Percentiles rank a stretch among this genome's conserved stretches.
These are phyloP conservation scores for Amphirosellinia nigrospora DNA, from an alignment of 495 filamentous ascomycete genomes.

Conservation along the genomic window DNA sequence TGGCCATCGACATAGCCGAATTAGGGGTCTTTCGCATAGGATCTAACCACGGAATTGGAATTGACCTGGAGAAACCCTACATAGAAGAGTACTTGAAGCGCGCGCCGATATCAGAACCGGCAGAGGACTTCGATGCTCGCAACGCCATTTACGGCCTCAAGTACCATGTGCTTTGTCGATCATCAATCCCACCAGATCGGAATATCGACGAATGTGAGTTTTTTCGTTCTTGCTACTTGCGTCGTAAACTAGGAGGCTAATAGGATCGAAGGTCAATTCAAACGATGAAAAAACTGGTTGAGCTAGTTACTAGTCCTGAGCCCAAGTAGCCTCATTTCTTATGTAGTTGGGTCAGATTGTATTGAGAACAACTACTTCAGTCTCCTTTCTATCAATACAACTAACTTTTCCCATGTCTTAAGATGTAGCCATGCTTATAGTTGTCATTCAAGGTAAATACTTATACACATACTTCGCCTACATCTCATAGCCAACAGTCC, in stretches of 20 bases:
- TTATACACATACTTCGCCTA: too few relatives aligned
- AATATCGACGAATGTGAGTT: conserved; percentile 15
- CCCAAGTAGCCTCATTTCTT: neutral
- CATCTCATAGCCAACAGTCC: too few relatives aligned
- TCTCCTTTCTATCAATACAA: too few relatives aligned
- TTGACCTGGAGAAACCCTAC: conserved; percentile 32
- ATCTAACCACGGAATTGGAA: too few relatives aligned
- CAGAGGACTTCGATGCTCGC: conserved; percentile 27
- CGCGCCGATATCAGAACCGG: conserved; percentile 32
- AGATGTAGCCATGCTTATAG: neutral
- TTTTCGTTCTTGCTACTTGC: neutral
- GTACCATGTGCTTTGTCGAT: neutral
- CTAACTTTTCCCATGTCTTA: neutral
- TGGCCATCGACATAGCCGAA: conserved; percentile 38
- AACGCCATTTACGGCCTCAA: conserved; percentile 27
- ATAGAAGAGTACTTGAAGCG: conserved; percentile 35
- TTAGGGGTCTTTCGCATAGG: conserved; percentile 35
- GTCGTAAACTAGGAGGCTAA: conserved; percentile 8
- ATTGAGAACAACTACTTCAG: neutral
- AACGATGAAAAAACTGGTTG: conserved; percentile 23
- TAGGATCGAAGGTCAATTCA: conserved; percentile 13
- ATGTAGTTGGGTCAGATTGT: neutral
- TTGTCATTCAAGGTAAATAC: too few relatives aligned
- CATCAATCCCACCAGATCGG: neutral
- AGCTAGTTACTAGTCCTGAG: neutral